Conservation (phyloP, 495 filamentous ascomycete species). For the Amorphotheca resinae region DNA sequence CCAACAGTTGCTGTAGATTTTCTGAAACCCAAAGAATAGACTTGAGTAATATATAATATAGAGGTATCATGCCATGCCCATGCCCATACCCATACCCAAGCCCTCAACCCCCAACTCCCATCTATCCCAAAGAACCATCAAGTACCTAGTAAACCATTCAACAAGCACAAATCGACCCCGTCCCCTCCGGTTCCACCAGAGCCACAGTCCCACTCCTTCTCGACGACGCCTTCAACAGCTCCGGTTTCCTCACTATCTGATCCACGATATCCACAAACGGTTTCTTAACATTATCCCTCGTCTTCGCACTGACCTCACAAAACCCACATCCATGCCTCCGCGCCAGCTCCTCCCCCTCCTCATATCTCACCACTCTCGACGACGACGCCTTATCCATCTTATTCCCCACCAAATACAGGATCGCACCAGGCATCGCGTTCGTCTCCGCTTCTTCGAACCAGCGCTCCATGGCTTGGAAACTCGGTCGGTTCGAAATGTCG, state of each 20-base stretch:
- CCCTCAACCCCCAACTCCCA: conserved; percentile 4
- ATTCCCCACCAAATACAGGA: conserved; percentile 41
- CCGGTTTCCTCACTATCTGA: conserved; percentile 34
- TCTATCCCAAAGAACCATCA: neutral
- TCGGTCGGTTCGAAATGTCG: conserved; percentile 42
- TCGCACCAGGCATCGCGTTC: conserved; percentile 38
- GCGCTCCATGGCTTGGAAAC: conserved; percentile 41
- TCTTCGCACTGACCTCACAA: conserved; percentile 45
- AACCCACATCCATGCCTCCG: conserved; percentile 34
- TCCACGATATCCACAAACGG: conserved; percentile 45
- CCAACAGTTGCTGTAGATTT: conserved; percentile 47
- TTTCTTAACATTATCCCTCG: conserved; percentile 36
- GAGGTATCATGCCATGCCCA: conserved; percentile 12
- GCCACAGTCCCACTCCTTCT: conserved; percentile 9
- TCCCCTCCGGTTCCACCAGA: conserved; percentile 5
- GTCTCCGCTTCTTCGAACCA: conserved; percentile 47
- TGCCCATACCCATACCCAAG: conserved; percentile 7
- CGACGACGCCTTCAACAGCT: conserved; percentile 5
- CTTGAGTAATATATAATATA: conserved; percentile 22
- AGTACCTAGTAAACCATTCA: conserved; percentile 6
- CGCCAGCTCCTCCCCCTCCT: conserved; percentile 36
- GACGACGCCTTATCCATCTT: conserved; percentile 40
- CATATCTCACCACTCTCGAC: conserved; percentile 32
- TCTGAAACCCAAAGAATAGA: conserved; percentile 40
- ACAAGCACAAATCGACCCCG: conserved; percentile 21